Evolutionary conservation across 148 eudicot genomes (phyloP), one percentile per base, ranked within the genome.

Genomic region (Rhododendron kiyosumense): DNA sequence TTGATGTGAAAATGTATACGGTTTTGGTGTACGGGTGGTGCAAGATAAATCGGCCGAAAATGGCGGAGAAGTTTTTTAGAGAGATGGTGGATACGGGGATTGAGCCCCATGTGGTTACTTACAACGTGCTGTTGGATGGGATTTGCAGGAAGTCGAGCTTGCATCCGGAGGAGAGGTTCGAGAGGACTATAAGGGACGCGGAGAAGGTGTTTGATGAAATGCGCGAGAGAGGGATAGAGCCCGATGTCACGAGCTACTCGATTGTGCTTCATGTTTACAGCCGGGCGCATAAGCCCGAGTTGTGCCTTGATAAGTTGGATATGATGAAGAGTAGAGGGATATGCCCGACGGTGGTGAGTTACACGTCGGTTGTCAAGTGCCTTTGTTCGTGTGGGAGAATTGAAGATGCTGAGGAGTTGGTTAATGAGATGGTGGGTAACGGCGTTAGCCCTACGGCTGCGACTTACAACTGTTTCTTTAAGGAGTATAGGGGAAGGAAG

Each of bases 21-120:
- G 92, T 95, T 86, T 91, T 96, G 94, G 93, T 96, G 8, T 89
- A 87, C 65, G 99, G 99, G 46, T 96, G 99, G 99, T 95, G 96
- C 86, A 96, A 95, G 88, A 52, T 92, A 3, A 94, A 87, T 75
- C 90, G 90, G 88, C 88, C 88, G 4, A 91, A 90, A 59, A 93
- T 91, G 96, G 99, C 86, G 38, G 94, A 91, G 89, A 90, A 71
- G 89, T 91, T 95, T 86, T 80, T 95, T 81, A 87, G 88, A 17
- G 99, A 96, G 94, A 96, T 96, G 99, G 84, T 88, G 73, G 93
- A 88, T 45, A 82, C 87, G 9, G 98, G 96, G 57, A 90, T 96
- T 79, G 98, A 95, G 79, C 91, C 94, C 3, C 94, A 95, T 89
- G 94, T 93, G 24, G 94, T 96, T 80, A 92, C 96, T 12, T 96